phyloP scores from a whole-genome alignment of 2,329 filamentous ascomycete species.

The Colletotrichum sp. region DNA sequence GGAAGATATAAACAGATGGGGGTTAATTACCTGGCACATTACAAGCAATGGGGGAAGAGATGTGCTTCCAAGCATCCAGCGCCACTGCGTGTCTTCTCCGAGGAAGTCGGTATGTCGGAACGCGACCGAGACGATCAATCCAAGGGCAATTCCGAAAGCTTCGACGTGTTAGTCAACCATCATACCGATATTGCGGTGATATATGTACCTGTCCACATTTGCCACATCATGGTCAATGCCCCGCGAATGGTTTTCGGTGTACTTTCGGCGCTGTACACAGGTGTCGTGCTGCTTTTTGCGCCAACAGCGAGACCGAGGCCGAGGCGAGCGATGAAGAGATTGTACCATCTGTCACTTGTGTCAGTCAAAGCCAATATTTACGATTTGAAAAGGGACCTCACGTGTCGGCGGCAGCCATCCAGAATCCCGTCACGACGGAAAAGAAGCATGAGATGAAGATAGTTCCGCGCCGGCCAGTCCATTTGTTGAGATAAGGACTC shows the following conservation, averaged over 20 bases:
- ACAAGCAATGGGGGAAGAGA: slow-evolving; percentile 58
- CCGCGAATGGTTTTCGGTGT: slow-evolving; percentile 43
- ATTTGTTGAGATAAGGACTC: slow-evolving; percentile 55
- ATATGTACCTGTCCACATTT: slow-evolving; percentile 12
- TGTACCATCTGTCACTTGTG: slow-evolving; percentile 37
- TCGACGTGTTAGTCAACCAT: slow-evolving; percentile 27
- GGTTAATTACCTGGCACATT: slow-evolving; percentile 36
- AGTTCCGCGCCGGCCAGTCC: slow-evolving; percentile 66
- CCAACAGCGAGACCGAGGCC: slow-evolving; percentile 41
- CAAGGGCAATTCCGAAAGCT: slow-evolving; percentile 41
- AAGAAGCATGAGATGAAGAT: slow-evolving; percentile 66
- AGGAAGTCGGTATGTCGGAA: slow-evolving; percentile 37
- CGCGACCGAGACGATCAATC: slow-evolving; percentile 42
- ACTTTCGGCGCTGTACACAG: slow-evolving; percentile 39
- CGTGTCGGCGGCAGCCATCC: slow-evolving; percentile 61
- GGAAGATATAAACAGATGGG: neutral
- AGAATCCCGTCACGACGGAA: slow-evolving; percentile 54
- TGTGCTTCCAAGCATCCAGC: slow-evolving; percentile 52
- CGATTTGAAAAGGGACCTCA: no score
- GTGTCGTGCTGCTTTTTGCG: slow-evolving; percentile 38
- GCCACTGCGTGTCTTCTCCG: slow-evolving; percentile 33
- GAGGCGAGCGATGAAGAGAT: slow-evolving; percentile 36
- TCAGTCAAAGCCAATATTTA: no score
- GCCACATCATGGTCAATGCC: slow-evolving; percentile 43
- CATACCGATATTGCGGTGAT: neutral